Conservation (phyloP, 139 green algal genomes). For the Nannochloris sp. region DNA sequence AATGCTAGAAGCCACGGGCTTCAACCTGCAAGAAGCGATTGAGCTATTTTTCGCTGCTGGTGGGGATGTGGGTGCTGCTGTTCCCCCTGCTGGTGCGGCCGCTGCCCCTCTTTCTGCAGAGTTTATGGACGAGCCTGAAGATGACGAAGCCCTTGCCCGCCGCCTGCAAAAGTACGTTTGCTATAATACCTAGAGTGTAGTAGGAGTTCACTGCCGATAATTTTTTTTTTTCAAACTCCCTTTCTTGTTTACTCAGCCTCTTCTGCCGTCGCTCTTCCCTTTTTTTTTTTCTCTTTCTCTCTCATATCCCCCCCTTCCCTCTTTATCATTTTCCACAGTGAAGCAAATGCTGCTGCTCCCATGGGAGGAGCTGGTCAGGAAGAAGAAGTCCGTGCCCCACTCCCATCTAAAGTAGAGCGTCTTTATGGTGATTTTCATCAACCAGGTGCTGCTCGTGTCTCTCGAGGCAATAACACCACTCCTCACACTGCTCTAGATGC, state of each 20-base stretch:
- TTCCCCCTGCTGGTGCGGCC: no score
- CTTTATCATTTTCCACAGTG: constrained; percentile 4
- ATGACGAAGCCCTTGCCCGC: constrained; percentile 19
- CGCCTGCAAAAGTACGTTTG: constrained; percentile 8
- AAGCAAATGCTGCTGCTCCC: neutral
- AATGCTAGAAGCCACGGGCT: constrained; percentile 42
- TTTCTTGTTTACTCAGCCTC: neutral
- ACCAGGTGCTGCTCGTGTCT: neutral
- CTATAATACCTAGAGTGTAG: no score
- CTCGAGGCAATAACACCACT: constrained; percentile 3
- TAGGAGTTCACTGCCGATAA: no score
- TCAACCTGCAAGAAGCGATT: constrained; percentile 51
- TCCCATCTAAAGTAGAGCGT: constrained; percentile 41
- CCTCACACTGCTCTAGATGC: constrained; percentile 40
- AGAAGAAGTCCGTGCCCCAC: constrained; percentile 40
- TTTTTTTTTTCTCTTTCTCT: neutral
- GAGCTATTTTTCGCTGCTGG: constrained; percentile 51
- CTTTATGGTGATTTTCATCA: constrained; percentile 47
- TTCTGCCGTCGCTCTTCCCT: neutral
- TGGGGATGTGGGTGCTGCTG: constrained; percentile 1
- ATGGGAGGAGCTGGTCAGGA: neutral
- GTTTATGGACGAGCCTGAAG: neutral
- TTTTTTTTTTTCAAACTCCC: neutral
- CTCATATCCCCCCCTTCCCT: neutral
- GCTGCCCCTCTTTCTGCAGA: neutral